Evolutionary conservation across 441 rosid species (phyloP), one percentile per base, ranked within the genome.

Genomic region (Pelargonium myrrhifolium): DNA sequence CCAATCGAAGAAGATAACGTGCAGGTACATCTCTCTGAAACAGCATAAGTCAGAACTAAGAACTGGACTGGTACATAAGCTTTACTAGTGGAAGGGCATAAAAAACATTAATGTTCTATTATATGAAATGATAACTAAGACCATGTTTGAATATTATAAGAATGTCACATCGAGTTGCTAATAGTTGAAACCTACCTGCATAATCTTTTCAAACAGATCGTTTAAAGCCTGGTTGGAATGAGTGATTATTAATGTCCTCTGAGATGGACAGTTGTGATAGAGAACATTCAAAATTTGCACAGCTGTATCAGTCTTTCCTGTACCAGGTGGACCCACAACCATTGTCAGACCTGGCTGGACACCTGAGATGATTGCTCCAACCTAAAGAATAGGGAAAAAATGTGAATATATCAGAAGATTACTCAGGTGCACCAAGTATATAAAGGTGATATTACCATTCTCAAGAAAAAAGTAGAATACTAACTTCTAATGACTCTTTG

Each of bases 241-340:
- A 68, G 98, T 94, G 77, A 94, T 94, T 71, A 94, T 90, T 72
- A 94, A 82, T 59, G 99, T 92, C 76, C 99, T 92, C 75, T 94
- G 98, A 67, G 97, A 89, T 68, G 99, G 95, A 74, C 98, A 92
- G 74, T 94, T 94, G 74, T 94, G 99, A 83, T 94, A 94, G 40
- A 94, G 89, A 75, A 92, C 95, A 65, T 92, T 92, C 81, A 94
- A 81, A 64, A 94, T 87, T 77, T 94, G 99, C 81, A 94, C 99
- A 56, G 98, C 99, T 66, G 98, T 94, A 80, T 94, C 99, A 62
- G 98, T 92, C 85, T 94, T 94, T 74, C 99, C 99, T 0, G 98
- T 94, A 77, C 99, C 99, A 15, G 99, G 99, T 21, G 99, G 99
- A 75, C 99, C 99, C 26, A 94, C 99, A 69, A 92, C 98, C 99